These are phyloP conservation scores for Iberis pinnata DNA, from an alignment of 345 rosid species.

Conservation along the genomic window DNA sequence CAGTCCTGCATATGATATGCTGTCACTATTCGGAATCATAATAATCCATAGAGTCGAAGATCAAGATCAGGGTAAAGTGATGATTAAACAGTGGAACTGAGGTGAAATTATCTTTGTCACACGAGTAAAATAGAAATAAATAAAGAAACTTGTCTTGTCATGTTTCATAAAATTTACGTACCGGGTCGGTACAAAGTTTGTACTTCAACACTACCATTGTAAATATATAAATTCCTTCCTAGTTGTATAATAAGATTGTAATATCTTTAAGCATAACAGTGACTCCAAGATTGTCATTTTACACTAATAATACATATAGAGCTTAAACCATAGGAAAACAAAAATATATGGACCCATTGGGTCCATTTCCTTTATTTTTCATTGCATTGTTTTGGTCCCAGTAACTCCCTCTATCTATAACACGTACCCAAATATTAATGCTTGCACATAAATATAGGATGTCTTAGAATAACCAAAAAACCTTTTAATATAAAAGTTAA, in stretches of 20 bases:
- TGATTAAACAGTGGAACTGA: slow-evolving; percentile 19
- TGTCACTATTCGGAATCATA: too few species aligned
- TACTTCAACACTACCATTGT: slow-evolving; percentile 6
- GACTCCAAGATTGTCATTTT: slow-evolving; percentile 20
- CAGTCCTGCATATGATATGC: too few species aligned
- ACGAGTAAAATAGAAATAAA: background rate
- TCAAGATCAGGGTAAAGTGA: slow-evolving; percentile 17
- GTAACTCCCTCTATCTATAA: slow-evolving; percentile 22
- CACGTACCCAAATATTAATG: slow-evolving; percentile 19
- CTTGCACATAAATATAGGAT: slow-evolving; percentile 34
- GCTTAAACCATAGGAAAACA: background rate
- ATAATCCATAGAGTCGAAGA: slow-evolving; percentile 15
- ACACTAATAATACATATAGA: background rate
- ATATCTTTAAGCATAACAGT: slow-evolving; percentile 5
- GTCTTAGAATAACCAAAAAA: too few species aligned
- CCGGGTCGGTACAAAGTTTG: background rate
- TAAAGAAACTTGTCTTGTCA: slow-evolving; percentile 6
- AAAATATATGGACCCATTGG: slow-evolving; percentile 18
- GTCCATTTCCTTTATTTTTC: slow-evolving; percentile 33
- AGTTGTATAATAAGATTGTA: slow-evolving; percentile 2
- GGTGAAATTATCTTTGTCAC: slow-evolving; percentile 3
- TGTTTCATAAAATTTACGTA: slow-evolving; percentile 19
- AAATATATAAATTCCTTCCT: background rate
- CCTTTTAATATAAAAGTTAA: too few species aligned
- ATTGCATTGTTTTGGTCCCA: slow-evolving; percentile 26